Base-by-base conservation (phyloP, 441 rosid species). In the Erodium moschatum region DNA sequence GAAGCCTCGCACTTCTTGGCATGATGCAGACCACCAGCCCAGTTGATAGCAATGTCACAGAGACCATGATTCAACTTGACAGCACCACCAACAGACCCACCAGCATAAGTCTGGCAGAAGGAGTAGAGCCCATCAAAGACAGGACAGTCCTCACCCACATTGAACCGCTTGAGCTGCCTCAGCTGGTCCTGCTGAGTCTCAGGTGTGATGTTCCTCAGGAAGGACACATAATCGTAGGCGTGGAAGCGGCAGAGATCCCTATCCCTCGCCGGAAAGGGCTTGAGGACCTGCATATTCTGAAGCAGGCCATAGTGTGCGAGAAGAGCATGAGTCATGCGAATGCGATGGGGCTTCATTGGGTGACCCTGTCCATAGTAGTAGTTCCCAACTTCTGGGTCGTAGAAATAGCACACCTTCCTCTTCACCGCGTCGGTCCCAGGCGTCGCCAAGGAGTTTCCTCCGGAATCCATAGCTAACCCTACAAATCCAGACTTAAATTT, bases 11-110 rank as follows among this genome's bases (percentile, higher is more conserved):
- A 80, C 77, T 82, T 86, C 84, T 82, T 88, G 6, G 87, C 97
- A 74, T 85, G 89, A 71, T 85, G 88, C 69, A 85, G 78, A 2
- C 94, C 97, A 63, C 97, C 94, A 3, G 88, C 86, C 97, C 97
- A 90, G 67, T 90, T 90, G 69, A 90, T 21, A 9, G 90, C 92
- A 60, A 90, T 86, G 74, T 90, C 94, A 0, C 89, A 87, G 27
- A 88, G 92, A 0, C 82, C 81, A 15, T 83, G 72, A 70, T 88
- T 90, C 44, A 90, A 76, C 80, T 88, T 90, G n/a, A 79, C 92
- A 18, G 97, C 92, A 29, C 92, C 90, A 9, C 88, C 91, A 15
- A 89, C 80, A 31, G 93, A 85, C 48, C 91, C 93, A 35, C 93
- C 91, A 1, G 93, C 83, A 27, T 85, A 86, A 4, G 87, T 88